Base-by-base conservation (phyloP, 805 yeast genomes). In the Lipomyces spencermartinsiae region DNA sequence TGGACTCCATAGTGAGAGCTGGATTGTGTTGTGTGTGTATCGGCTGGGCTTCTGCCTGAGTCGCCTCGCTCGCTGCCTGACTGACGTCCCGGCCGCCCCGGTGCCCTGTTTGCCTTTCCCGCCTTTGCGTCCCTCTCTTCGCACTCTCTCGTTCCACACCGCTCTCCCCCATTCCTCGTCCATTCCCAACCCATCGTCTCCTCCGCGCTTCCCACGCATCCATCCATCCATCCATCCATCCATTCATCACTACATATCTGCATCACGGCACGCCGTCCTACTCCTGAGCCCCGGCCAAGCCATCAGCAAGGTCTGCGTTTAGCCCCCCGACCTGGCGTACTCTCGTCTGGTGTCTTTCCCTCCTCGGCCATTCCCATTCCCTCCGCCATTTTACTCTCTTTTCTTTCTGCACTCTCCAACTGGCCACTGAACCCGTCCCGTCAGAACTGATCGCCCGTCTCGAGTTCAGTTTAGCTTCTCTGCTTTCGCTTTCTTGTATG, bases 91-190 rank as follows among this genome's bases (percentile, higher is more conserved):
- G 29, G 22, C 19, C 49, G 22, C 43, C 49, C 39, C 51, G 35
- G 65, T 35, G 25, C 57, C 60, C 46, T 59, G 14, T 29, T 55
- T 49, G 19, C 29, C 14, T 33, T 56, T 25, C 58, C 55, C 35
- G 16, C 58, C 43, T 58, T 62, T 55, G 34, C 61, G 37, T 61
- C 62, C 31, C 57, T 34, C 60, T 22, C 43, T 39, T 58, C 31
- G 9, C 63, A 25, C 57, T 3, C 55, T 60, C 59, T 12, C 64
- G 33, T 19, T 25, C 29, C 29, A 25, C 29, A 25, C 63, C 22
- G 58, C 68, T 49, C 14, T n/a, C 64, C n/a, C 22, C 31, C 57
- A 34, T 25, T 22, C 31, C 46, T 56, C 56, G 19, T 54, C 55
- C 8, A n/a, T n/a, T 37, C 31, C 55, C 54, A 19, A 25, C 29